These are phyloP conservation scores for Starmerella vaccinii DNA, from an alignment of 805 yeast species.

Conservation along the genomic window DNA sequence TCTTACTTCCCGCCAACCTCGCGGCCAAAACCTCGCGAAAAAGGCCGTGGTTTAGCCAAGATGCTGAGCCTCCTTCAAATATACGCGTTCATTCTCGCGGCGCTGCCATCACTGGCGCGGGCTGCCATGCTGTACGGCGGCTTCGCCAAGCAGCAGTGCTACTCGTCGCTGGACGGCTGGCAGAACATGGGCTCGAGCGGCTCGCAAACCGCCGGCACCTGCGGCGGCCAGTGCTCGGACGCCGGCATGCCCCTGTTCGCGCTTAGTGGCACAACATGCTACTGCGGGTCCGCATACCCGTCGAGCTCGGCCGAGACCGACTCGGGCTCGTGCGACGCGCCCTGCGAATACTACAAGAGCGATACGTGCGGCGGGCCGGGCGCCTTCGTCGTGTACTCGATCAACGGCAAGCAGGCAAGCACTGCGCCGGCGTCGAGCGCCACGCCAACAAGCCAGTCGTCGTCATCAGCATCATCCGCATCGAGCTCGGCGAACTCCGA, in stretches of 20 bases:
- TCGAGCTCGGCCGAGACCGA: constrained; percentile 30
- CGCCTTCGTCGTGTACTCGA: constrained; percentile 31
- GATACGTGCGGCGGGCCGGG: constrained; percentile 58
- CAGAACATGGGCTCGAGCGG: constrained; percentile 39
- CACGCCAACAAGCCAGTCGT: constrained; percentile 20
- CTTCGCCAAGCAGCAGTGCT: constrained; percentile 34
- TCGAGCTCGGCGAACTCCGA: neutral
- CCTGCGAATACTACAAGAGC: constrained; percentile 53
- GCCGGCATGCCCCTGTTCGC: constrained; percentile 42
- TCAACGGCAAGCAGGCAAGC: constrained; percentile 21
- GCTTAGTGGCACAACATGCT: constrained; percentile 44
- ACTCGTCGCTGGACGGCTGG: constrained; percentile 33
- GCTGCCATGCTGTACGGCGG: constrained; percentile 10
- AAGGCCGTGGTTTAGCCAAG: too few relatives aligned
- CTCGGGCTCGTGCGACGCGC: constrained; percentile 34
- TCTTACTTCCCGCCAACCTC: neutral
- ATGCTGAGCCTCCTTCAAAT: neutral
- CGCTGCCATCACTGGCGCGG: neutral
- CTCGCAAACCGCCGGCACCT: constrained; percentile 37
- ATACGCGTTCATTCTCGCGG: constrained; percentile 1
- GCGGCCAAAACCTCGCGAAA: neutral
- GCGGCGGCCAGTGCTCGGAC: constrained; percentile 35
- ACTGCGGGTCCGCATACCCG: constrained; percentile 48
- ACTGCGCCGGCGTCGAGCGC: constrained; percentile 25
- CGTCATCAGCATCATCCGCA: constrained; percentile 25